Conservation (phyloP, 306 rosid species). For the Vigna mungo region DNA sequence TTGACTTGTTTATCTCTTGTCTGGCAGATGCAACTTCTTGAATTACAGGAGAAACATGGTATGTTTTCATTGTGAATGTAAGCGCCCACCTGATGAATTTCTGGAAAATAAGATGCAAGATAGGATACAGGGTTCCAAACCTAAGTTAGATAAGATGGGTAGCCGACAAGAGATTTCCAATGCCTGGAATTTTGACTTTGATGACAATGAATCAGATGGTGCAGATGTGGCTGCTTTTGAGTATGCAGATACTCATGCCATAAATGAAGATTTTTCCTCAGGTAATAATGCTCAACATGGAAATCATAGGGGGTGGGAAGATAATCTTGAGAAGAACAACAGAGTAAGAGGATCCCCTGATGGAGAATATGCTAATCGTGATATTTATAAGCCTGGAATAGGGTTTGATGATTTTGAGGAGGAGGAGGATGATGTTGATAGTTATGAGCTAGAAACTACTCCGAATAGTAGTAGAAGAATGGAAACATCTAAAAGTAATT, state of each 20-base stretch:
- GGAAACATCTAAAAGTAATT: slow-evolving; percentile 53
- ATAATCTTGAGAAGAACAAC: slow-evolving; percentile 51
- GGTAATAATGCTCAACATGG: slow-evolving; percentile 57
- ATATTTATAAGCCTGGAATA: slow-evolving; percentile 55
- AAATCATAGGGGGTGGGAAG: slow-evolving; percentile 54
- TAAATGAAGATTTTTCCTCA: slow-evolving; percentile 53
- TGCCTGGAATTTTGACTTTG: slow-evolving; percentile 99
- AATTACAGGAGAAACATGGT: slow-evolving; percentile 90
- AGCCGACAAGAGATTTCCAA: slow-evolving; percentile 69
- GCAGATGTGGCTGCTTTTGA: slow-evolving; percentile 99
- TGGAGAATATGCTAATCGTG: slow-evolving; percentile 58
- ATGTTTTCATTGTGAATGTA: slow-evolving; percentile 96
- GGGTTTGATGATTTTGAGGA: slow-evolving; percentile 98
- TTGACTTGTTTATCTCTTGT: slow-evolving; percentile 39
- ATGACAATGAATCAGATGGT: slow-evolving; percentile 96
- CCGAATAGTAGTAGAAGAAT: slow-evolving; percentile 50
- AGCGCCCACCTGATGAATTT: slow-evolving; percentile 88
- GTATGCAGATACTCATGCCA: slow-evolving; percentile 78
- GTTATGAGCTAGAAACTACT: slow-evolving; percentile 75
- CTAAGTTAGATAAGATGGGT: slow-evolving; percentile 60
- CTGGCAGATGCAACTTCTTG: slow-evolving; percentile 95
- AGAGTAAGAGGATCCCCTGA: slow-evolving; percentile 55
- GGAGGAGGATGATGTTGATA: slow-evolving; percentile 91
- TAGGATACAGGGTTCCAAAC: slow-evolving; percentile 52
- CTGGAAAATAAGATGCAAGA: slow-evolving; percentile 74